These are phyloP conservation scores for Emergomyces africanus DNA, from an alignment of 2,329 filamentous ascomycete genomes.

Conservation along the genomic window DNA sequence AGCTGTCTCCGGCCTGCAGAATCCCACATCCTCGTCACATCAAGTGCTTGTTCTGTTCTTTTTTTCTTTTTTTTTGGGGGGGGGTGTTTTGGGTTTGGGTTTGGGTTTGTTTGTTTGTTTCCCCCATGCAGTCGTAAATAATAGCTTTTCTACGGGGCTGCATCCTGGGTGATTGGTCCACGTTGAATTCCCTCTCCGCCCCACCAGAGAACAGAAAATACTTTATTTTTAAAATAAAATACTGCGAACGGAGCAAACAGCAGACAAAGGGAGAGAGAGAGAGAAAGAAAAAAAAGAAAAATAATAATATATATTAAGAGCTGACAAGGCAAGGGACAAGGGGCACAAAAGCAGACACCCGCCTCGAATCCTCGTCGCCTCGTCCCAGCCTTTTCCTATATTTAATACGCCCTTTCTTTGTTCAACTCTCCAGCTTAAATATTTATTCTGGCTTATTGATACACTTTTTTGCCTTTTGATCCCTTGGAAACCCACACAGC, in stretches of 20 bases:
- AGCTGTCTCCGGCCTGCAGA: neutral
- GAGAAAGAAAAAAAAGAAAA: neutral
- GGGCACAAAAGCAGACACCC: no score
- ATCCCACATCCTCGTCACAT: neutral
- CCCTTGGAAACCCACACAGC: constrained; percentile 15
- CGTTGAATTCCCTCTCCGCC: neutral
- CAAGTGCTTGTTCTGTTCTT: neutral
- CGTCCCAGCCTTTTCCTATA: neutral
- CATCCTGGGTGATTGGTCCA: constrained; percentile 1
- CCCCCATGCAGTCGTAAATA: neutral
- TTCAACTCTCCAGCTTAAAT: no score
- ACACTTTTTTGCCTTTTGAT: constrained; percentile 27
- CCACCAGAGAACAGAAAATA: neutral
- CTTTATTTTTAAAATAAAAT: neutral
- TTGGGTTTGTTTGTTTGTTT: neutral
- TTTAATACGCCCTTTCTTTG: neutral
- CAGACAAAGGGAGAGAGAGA: neutral
- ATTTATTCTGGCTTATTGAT: neutral
- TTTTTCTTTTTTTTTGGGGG: no score
- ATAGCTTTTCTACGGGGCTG: neutral
- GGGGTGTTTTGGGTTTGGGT: no score
- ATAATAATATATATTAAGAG: neutral
- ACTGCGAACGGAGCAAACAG: neutral
- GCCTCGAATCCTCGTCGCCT: neutral
- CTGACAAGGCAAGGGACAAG: neutral